These are phyloP conservation scores for Niebla homalea DNA, from an alignment of 495 filamentous ascomycete species.

Conservation along the genomic window DNA sequence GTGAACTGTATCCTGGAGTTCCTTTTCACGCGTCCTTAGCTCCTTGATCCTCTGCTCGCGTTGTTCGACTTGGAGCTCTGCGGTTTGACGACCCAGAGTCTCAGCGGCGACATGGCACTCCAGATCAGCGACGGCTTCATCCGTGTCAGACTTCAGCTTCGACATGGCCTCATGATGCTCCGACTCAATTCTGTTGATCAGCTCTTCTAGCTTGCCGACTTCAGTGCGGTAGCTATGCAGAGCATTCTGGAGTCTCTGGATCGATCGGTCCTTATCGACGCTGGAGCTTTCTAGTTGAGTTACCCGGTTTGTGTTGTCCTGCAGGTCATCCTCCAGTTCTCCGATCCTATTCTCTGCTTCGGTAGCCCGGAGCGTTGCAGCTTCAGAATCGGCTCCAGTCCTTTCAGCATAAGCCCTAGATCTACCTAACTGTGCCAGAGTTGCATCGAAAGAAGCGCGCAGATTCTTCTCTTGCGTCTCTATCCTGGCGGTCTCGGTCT, in stretches of 20 bases:
- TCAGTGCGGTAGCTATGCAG: constrained; percentile 53
- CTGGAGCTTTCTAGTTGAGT: constrained; percentile 38
- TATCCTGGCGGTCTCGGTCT: constrained; percentile 1
- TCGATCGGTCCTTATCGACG: constrained; percentile 41
- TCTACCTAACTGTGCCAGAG: constrained; percentile 21
- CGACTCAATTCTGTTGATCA: constrained; percentile 46
- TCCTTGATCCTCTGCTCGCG: constrained; percentile 27
- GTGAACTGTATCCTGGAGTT: constrained; percentile 29
- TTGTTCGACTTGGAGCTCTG: constrained; percentile 23
- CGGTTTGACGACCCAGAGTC: constrained; percentile 22
- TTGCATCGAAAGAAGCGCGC: constrained; percentile 31
- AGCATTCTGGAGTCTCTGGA: constrained; percentile 47
- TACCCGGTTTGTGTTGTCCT: constrained; percentile 30
- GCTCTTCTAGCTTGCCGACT: constrained; percentile 43
- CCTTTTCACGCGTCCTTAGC: constrained; percentile 21
- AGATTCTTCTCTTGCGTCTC: constrained; percentile 16
- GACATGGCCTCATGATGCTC: constrained; percentile 31
- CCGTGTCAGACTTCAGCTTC: constrained; percentile 21
- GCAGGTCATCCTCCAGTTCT: constrained; percentile 41
- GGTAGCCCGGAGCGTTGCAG: constrained; percentile 21
- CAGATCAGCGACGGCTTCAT: constrained; percentile 29
- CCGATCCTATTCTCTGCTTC: constrained; percentile 29
- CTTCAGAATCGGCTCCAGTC: constrained; percentile 1
- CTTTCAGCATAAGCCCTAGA: constrained; percentile 26
- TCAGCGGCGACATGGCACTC: constrained; percentile 26